A percentile compares a stretch with the other conserved stretches of the same genome.
Evolutionary conservation across 139 green algal species (phyloP).

Genomic region (Coelastrella sp.): DNA sequence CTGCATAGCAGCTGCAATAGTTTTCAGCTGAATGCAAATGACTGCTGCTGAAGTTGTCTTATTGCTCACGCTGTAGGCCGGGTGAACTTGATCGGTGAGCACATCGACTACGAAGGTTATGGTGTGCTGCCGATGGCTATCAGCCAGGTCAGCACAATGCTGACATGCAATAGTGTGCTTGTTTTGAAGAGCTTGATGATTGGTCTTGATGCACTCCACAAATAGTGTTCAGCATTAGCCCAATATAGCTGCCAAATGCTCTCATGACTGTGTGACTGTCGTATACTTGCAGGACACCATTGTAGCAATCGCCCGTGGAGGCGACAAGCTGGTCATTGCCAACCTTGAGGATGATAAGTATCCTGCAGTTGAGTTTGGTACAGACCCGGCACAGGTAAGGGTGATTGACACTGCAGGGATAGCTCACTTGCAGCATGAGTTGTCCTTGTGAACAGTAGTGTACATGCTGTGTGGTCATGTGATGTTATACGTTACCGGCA

Average conservation of each 20-base stretch:
- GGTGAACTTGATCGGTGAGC: constrained; percentile 98
- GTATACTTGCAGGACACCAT: constrained; percentile 77
- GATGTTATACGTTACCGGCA: too few species aligned
- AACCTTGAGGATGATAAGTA: constrained; percentile 87
- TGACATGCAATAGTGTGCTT: too few species aligned
- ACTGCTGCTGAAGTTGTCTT: too few species aligned
- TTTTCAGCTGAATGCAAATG: background rate
- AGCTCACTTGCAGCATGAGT: too few species aligned
- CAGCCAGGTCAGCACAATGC: constrained; percentile 72
- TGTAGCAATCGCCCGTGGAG: constrained; percentile 71
- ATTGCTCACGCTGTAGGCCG: constrained; percentile 74
- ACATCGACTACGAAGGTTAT: constrained; percentile 99
- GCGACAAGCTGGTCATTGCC: constrained; percentile 64
- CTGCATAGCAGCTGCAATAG: background rate
- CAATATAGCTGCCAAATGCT: background rate
- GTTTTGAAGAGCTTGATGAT: too few species aligned
- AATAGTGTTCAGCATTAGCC: too few species aligned
- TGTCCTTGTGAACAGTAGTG: too few species aligned
- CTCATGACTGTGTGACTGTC: background rate
- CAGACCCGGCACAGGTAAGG: constrained; percentile 80
- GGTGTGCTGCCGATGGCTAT: constrained; percentile 98
- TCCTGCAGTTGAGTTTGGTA: constrained; percentile 72
- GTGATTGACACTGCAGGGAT: too few species aligned
- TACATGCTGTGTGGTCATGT: too few species aligned
- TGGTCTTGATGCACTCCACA: too few species aligned